Evolutionary conservation across 805 yeast genomes (phyloP).

Genomic region (Wickerhamomyces chambardii): DNA sequence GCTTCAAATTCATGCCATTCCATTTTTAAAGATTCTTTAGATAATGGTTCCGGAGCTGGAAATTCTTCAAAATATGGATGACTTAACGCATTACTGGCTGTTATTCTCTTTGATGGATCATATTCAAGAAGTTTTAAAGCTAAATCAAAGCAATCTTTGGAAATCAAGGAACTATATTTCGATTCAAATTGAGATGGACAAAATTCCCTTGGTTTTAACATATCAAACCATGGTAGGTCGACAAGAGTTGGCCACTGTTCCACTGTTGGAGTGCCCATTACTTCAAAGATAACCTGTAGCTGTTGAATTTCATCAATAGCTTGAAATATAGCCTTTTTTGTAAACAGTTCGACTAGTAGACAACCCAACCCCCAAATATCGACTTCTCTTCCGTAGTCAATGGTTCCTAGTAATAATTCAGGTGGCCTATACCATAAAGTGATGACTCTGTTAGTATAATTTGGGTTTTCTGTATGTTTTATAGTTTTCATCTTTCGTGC

Average conservation of each 20-base stretch:
- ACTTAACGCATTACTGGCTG: slow-evolving; percentile 60
- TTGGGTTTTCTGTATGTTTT: slow-evolving; percentile 45
- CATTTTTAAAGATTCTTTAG: slow-evolving; percentile 47
- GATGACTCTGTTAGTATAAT: slow-evolving; percentile 91
- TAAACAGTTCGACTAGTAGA: slow-evolving; percentile 72
- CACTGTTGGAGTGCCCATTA: slow-evolving; percentile 80
- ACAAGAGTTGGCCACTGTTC: slow-evolving; percentile 74
- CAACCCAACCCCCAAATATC: slow-evolving; percentile 99
- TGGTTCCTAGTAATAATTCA: slow-evolving; percentile 82
- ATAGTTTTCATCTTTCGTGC: slow-evolving; percentile 67
- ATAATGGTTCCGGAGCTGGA: slow-evolving; percentile 55
- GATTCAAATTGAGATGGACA: slow-evolving; percentile 27
- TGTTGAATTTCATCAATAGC: slow-evolving; percentile 88
- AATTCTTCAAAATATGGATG: slow-evolving; percentile 66
- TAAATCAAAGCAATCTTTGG: slow-evolving; percentile 51
- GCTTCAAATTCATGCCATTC: slow-evolving; percentile 99
- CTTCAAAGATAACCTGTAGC: slow-evolving; percentile 60
- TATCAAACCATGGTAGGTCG: slow-evolving; percentile 86
- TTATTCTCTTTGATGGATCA: slow-evolving; percentile 60
- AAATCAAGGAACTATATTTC: slow-evolving; percentile 30
- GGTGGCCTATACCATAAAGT: slow-evolving; percentile 98
- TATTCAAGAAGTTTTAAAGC: slow-evolving; percentile 54
- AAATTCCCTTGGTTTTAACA: slow-evolving; percentile 49
- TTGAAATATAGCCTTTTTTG: slow-evolving; percentile 69
- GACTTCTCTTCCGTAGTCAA: slow-evolving; percentile 83